Conservation (phyloP, 148 eudicot species). For the Camellia granthamiana region DNA sequence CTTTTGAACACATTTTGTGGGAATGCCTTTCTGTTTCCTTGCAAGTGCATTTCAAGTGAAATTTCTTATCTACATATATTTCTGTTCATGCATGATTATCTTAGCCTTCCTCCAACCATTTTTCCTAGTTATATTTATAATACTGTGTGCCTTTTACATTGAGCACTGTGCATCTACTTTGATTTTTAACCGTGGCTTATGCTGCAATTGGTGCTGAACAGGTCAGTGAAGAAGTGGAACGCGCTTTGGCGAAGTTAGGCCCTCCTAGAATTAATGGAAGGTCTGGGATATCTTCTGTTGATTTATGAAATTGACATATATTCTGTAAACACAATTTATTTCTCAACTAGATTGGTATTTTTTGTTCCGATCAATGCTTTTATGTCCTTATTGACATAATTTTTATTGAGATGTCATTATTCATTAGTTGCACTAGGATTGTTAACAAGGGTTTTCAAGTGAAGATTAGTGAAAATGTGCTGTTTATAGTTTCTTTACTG, state of each 20-base stretch:
- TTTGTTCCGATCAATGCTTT: background rate
- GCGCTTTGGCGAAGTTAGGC: constrained; percentile 78
- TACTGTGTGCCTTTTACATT: background rate
- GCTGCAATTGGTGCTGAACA: constrained; percentile 25
- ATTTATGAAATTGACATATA: background rate
- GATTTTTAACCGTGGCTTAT: background rate
- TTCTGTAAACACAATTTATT: background rate
- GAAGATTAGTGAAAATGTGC: background rate
- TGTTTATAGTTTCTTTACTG: background rate
- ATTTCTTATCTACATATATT: background rate
- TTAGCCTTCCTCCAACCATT: background rate
- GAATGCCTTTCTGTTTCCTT: background rate
- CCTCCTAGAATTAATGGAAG: constrained; percentile 62
- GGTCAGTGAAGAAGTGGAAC: constrained; percentile 90
- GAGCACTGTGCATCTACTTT: background rate
- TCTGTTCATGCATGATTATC: background rate
- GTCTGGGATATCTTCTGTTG: constrained; percentile 26
- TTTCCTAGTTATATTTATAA: background rate
- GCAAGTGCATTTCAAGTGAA: background rate
- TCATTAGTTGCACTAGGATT: background rate
- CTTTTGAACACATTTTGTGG: background rate
- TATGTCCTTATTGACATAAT: constrained; percentile 3
- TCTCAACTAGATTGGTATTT: background rate
- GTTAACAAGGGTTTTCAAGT: background rate
- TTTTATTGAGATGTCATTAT: background rate